A percentile compares a stretch with the other conserved stretches of the same genome.
phyloP scores from a whole-genome alignment of 2,329 filamentous ascomycete species.

The Claviceps pazoutovae region DNA sequence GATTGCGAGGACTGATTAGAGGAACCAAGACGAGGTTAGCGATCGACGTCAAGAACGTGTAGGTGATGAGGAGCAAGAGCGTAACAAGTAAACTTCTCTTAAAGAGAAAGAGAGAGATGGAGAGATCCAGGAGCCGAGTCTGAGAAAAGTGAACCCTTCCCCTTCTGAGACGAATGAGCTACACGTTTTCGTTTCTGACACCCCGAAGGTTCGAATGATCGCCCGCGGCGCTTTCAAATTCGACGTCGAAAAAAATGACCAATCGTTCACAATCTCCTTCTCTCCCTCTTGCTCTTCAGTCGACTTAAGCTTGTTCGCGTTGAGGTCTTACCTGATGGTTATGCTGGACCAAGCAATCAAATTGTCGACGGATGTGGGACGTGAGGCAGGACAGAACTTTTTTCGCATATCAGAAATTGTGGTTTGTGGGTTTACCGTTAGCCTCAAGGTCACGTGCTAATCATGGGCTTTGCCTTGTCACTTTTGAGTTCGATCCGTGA shows the following conservation, averaged over 20 bases:
- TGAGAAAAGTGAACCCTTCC: background rate
- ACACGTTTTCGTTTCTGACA: background rate
- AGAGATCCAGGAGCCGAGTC: background rate
- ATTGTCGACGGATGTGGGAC: slow-evolving; percentile 24
- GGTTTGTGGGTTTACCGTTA: slow-evolving; percentile 26
- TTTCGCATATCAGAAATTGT: slow-evolving; percentile 21
- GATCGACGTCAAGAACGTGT: background rate
- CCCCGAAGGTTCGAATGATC: background rate
- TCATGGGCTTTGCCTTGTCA: background rate
- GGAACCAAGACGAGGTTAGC: slow-evolving; percentile 11
- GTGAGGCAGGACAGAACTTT: slow-evolving; percentile 20
- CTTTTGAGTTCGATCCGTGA: no score
- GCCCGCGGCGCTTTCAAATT: background rate
- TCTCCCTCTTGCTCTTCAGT: background rate
- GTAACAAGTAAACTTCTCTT: background rate
- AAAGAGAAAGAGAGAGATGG: background rate
- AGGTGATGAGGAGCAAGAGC: background rate
- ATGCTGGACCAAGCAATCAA: slow-evolving; percentile 34
- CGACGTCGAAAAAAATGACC: no score
- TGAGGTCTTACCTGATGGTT: slow-evolving; percentile 33
- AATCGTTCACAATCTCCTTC: background rate
- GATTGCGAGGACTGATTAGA: slow-evolving; percentile 54
- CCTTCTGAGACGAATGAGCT: background rate
- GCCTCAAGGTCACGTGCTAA: slow-evolving; percentile 19
- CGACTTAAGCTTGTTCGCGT: background rate